Percentiles rank a stretch among this genome's conserved stretches.
phyloP scores from a whole-genome alignment of 192 early-diverging fungal genomes.

The Umbelopsis sp. region DNA sequence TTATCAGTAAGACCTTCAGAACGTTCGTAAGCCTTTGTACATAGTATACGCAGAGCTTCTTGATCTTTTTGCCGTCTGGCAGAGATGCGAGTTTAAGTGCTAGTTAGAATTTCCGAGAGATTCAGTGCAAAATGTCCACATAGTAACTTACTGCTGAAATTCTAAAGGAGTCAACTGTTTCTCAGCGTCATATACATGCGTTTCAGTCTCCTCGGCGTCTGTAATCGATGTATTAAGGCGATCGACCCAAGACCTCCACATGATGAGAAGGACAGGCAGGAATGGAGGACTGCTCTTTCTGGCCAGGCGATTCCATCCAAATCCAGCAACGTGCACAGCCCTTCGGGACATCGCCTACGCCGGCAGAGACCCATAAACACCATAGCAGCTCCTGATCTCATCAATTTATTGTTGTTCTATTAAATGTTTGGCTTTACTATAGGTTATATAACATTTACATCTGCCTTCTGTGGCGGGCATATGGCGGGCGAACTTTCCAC shows the following conservation, averaged over 20 bases:
- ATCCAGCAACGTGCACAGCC: no score
- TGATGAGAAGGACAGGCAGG: slow-evolving; percentile 18
- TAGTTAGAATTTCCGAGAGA: background rate
- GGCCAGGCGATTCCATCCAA: background rate
- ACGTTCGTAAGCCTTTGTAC: background rate
- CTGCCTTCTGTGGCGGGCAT: background rate
- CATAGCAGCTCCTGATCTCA: background rate
- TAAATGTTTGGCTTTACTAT: background rate
- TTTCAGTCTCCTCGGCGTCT: slow-evolving; percentile 5
- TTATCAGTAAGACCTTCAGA: background rate
- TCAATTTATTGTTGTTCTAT: background rate
- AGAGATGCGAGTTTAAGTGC: background rate
- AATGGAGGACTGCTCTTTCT: slow-evolving; percentile 8
- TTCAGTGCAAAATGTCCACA: background rate
- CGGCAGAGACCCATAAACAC: no score
- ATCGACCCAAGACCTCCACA: slow-evolving; percentile 47
- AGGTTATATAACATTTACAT: slow-evolving; percentile 3
- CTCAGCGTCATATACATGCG: background rate
- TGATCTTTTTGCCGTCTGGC: slow-evolving; percentile 16
- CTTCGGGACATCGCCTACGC: no score
- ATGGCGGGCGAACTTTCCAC: background rate
- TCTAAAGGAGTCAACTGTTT: background rate
- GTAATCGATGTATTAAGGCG: slow-evolving; percentile 33
- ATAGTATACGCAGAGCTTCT: background rate
- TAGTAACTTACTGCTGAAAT: background rate